Percentiles rank a stretch among this genome's conserved stretches.
These are phyloP conservation scores for Sisymbrium irio DNA, from an alignment of 345 rosid genomes.

Conservation along the genomic window DNA sequence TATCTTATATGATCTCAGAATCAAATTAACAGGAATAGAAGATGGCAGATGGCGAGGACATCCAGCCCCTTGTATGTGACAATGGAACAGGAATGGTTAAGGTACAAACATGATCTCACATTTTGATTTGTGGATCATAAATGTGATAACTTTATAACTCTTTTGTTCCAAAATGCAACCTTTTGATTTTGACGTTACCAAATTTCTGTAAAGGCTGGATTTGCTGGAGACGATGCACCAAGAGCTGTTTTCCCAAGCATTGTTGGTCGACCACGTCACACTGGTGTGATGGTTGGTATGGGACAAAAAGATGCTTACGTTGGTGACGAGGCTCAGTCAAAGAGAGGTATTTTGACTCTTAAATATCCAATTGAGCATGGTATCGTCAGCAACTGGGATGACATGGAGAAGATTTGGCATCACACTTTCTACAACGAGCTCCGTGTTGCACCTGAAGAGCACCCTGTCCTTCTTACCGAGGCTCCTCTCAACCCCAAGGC, in stretches of 20 bases:
- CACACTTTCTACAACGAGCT: slow-evolving; percentile 61
- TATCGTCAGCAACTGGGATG: slow-evolving; percentile 65
- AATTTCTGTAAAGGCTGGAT: slow-evolving; percentile 41
- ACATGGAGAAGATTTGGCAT: slow-evolving; percentile 63
- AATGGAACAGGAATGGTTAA: slow-evolving; percentile 72
- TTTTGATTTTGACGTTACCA: not conserved
- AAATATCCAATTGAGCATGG: slow-evolving; percentile 61
- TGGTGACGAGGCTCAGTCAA: slow-evolving; percentile 61
- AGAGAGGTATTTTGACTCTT: slow-evolving; percentile 54
- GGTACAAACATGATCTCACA: slow-evolving; percentile 24
- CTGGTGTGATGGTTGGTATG: slow-evolving; percentile 64
- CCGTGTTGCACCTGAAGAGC: slow-evolving; percentile 56
- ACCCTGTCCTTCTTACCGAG: slow-evolving; percentile 52
- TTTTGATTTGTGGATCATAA: not conserved
- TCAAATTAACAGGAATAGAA: slow-evolving; percentile 29
- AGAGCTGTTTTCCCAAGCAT: slow-evolving; percentile 60
- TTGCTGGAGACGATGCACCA: slow-evolving; percentile 59
- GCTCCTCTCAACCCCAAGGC: slow-evolving; percentile 58
- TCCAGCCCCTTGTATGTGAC: slow-evolving; percentile 64
- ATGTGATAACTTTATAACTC: not conserved
- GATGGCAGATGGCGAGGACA: slow-evolving; percentile 92
- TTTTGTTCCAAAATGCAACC: not conserved
- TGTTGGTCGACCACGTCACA: slow-evolving; percentile 58
- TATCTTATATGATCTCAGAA: not conserved
- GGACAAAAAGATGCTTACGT: slow-evolving; percentile 65